Percentiles rank a stretch among this genome's conserved stretches.
Evolutionary conservation across 805 yeast genomes (phyloP).

Genomic region (Torulaspora microellipsoides): DNA sequence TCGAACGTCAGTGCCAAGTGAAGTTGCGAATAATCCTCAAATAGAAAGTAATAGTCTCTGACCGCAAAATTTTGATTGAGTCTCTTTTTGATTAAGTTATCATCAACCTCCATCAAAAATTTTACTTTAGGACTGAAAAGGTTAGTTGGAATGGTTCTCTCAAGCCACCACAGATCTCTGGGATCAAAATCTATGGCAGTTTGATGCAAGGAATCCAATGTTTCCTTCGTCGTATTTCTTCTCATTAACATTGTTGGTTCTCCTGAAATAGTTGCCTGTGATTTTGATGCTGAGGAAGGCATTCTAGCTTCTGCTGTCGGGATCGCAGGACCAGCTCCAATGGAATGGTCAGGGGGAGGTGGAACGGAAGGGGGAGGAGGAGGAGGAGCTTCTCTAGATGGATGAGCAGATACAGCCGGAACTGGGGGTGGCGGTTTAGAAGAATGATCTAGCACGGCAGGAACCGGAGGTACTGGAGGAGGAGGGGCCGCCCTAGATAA

Average conservation of each 20-base stretch:
- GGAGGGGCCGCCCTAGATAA: conserved; percentile 5
- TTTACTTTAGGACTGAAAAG: conserved; percentile 20
- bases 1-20: conserved; percentile 57
- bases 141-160: conserved; percentile 51
- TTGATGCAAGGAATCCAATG: conserved; percentile 6
- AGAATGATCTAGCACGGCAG: conserved; percentile 3
- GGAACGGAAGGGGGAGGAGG: conserved; percentile 7
- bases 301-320: conserved; percentile 21
- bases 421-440: conserved; percentile 17
- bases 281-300: conserved; percentile 21
- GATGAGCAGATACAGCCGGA: conserved; percentile 18
- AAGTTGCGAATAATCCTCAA: conserved; percentile 67
- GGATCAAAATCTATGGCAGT: conserved; percentile 21
- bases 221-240: conserved; percentile 17
- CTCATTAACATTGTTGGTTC: conserved; percentile 9
- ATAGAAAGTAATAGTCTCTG: conserved; percentile 67
- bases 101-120: conserved; percentile 59
- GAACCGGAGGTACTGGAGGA: conserved; percentile 18
- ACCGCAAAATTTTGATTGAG: conserved; percentile 44
- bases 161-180: conserved; percentile 62
- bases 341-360: conserved; percentile 18
- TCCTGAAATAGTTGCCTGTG: conserved; percentile 11
- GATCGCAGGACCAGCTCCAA: conserved; percentile 7
- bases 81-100: conserved; percentile 50
- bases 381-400: conserved; percentile 3